Percentiles rank a stretch among this genome's conserved stretches.
phyloP scores from a whole-genome alignment of 805 yeast species.

The Schizosaccharomyces lindneri region DNA sequence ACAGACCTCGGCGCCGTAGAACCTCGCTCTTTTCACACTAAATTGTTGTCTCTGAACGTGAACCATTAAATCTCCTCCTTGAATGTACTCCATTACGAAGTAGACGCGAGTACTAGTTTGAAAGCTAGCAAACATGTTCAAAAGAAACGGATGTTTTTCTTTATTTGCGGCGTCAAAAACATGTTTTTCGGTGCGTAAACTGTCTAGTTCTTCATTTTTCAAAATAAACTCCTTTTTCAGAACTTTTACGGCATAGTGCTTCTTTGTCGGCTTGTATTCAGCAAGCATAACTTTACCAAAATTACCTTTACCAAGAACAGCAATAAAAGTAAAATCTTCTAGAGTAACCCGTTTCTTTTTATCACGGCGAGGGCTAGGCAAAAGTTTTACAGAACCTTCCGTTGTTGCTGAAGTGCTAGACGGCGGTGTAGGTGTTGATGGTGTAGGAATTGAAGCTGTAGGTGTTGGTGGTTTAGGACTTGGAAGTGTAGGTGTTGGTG shows the following conservation, averaged over 20 bases:
- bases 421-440: not conserved
- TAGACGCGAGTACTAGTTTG: slow-evolving; percentile 93
- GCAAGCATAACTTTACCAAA: slow-evolving; percentile 97
- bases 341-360: slow-evolving; percentile 37
- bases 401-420: not conserved
- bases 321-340: slow-evolving; percentile 81
- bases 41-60: slow-evolving; percentile 85
- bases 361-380: not conserved
- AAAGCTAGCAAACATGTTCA: slow-evolving; percentile 81
- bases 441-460: not conserved
- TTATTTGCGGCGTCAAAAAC: slow-evolving; percentile 65
- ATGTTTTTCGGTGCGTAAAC: slow-evolving; percentile 80
- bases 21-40: slow-evolving; percentile 81
- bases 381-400: not conserved
- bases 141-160: slow-evolving; percentile 75
- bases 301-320: slow-evolving; percentile 92
- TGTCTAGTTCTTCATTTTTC: slow-evolving; percentile 86
- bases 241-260: slow-evolving; percentile 83
- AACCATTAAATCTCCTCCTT: slow-evolving; percentile 98
- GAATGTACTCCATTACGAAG: slow-evolving; percentile 95
- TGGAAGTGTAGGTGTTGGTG: not conserved
- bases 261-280: slow-evolving; percentile 63
- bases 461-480: too few species aligned
- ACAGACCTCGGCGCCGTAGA: slow-evolving; percentile 89
- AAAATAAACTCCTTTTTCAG: slow-evolving; percentile 86